Base-by-base conservation (phyloP, 2,329 filamentous ascomycete species). In the Fusarium penzigii region DNA sequence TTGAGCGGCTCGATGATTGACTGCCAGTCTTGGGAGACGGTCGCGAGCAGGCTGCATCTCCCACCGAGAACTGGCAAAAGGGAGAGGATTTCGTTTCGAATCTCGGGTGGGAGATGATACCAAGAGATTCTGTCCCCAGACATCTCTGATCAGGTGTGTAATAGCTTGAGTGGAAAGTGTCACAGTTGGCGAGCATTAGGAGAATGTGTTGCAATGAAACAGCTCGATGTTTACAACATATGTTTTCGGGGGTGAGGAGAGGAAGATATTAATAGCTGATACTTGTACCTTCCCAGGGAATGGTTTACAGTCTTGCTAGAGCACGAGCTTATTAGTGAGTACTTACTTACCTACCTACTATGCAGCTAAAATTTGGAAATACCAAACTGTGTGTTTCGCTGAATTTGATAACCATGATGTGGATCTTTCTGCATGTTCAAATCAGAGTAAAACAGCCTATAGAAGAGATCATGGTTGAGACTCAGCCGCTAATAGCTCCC, bases 1-100 rank as follows among this genome's bases (percentile, higher is more conserved):
- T 62, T 67, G 25, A 57, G 47, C 45, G 62, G 58, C 48, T 66
- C 58, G 36, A 67, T 45, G 16, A 65, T 53, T 16, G 55, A 52
- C 41, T 57, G 60, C 65, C 63, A 66, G n/a, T 44, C 56, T 54
- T 44, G 54, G 29, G 52, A 54, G 43, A 64, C 55, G 39, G 58
- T 53, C 11, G 51, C 61, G 29, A 65, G 58, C 41, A 45, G 41
- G 44, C 59, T 53, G 49, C 52, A 58, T 29, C 44, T 55, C 36
- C 49, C 43, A 42, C 56, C 58, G 39, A 58, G 40, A 46, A n/a
- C 36, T 46, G 58, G 58, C 44, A 63, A n/a, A 32, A 58, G 46
- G 48, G 42, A 29, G 38, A 62, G 8, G 34, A 63, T 59, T 39
- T 57, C 45, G 40, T 51, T 45, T 45, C 39, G 55, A 45, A 62